phyloP scores from a whole-genome alignment of 2,329 filamentous ascomycete genomes.

The Pyrenophora teres region DNA sequence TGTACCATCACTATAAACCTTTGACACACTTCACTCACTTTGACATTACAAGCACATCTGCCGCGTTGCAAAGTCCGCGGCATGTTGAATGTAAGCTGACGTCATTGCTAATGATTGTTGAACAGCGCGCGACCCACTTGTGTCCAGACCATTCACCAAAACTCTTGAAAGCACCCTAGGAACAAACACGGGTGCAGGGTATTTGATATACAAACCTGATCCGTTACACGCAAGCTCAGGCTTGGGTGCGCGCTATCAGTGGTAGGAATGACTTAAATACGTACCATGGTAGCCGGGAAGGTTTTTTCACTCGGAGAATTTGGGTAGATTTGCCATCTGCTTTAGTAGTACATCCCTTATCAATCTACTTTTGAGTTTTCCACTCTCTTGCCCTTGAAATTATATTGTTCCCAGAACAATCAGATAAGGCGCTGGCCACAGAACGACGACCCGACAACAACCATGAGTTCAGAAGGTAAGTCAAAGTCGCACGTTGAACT shows the following conservation, averaged over 20 bases:
- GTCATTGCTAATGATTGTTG: slow-evolving; percentile 35
- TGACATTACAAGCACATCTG: background rate
- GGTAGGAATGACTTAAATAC: slow-evolving; percentile 12
- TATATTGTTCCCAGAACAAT: background rate
- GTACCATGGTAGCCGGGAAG: background rate
- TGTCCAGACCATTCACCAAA: slow-evolving; percentile 15
- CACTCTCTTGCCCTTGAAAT: background rate
- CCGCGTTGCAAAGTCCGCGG: background rate
- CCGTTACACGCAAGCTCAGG: slow-evolving; percentile 4
- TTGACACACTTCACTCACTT: background rate
- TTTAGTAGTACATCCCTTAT: background rate
- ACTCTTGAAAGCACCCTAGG: slow-evolving; percentile 6
- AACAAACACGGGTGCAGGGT: slow-evolving; percentile 13
- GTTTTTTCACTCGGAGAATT: background rate
- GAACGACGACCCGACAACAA: background rate
- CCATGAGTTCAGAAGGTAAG: slow-evolving; percentile 38
- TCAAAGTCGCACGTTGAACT: background rate
- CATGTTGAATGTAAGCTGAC: slow-evolving; percentile 22
- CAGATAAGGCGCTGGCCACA: background rate
- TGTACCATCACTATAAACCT: background rate
- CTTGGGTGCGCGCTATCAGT: slow-evolving; percentile 9
- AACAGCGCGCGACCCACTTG: slow-evolving; percentile 16
- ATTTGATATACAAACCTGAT: slow-evolving; percentile 28
- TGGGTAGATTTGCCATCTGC: background rate
- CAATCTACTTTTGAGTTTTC: background rate